Evolutionary conservation across 345 rosid species (phyloP).

Genomic region (Triadica sebifera): DNA sequence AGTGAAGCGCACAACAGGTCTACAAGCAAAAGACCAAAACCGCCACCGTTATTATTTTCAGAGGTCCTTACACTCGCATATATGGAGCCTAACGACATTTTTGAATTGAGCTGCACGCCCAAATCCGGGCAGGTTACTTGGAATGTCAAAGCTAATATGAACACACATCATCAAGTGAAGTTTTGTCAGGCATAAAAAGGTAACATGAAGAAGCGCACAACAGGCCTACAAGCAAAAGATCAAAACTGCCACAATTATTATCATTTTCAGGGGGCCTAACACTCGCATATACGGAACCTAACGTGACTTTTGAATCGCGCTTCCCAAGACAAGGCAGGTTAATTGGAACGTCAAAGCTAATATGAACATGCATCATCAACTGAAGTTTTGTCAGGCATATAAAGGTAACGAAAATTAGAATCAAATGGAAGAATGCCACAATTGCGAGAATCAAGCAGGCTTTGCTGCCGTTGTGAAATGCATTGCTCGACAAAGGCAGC

Average conservation of each 20-base stretch:
- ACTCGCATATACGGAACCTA: neutral
- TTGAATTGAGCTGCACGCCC: no score
- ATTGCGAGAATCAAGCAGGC: constrained; percentile 65
- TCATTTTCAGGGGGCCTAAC: neutral
- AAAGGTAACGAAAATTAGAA: constrained; percentile 77
- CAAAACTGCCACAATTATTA: neutral
- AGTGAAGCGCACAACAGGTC: no score
- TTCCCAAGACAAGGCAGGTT: neutral
- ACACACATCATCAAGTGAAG: no score
- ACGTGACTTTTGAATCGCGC: neutral
- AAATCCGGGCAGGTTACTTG: no score
- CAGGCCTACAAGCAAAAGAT: neutral
- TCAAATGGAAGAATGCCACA: constrained; percentile 76
- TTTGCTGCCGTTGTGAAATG: constrained; percentile 63
- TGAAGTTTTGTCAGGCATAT: constrained; percentile 47
- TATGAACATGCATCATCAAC: constrained; percentile 20
- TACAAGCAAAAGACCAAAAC: no score
- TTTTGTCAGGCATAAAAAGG: no score
- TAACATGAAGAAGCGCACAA: no score
- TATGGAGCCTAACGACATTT: no score
- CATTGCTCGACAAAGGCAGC: constrained; percentile 81
- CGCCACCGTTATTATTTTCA: no score
- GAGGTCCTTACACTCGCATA: no score
- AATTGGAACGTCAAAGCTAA: neutral
- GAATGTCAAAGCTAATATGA: no score